phyloP scores from a whole-genome alignment of 345 rosid genomes.

The Populus ilicifolia region DNA sequence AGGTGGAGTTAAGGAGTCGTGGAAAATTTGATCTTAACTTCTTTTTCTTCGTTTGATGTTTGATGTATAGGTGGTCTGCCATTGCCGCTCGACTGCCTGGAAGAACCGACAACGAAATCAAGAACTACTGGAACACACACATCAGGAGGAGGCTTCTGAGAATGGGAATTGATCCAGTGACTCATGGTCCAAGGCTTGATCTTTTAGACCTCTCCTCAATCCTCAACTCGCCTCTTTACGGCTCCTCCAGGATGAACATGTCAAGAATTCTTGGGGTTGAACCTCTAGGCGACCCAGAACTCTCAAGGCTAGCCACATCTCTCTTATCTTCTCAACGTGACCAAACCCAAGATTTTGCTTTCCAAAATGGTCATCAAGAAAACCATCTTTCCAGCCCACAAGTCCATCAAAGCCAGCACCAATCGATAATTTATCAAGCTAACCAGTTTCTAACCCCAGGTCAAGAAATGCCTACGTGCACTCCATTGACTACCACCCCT shows the following conservation, averaged over 20 bases:
- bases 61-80: constrained; percentile 21
- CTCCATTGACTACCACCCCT: constrained; percentile 14
- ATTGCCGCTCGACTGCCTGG: constrained; percentile 27
- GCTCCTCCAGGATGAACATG: constrained; percentile 5
- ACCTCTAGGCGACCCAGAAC: constrained; percentile 27
- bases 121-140: constrained; percentile 32
- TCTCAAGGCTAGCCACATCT: constrained; percentile 41
- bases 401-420: constrained; percentile 24
- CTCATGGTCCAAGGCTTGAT: constrained; percentile 24
- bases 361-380: constrained; percentile 28
- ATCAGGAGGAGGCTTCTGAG: constrained; percentile 20
- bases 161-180: constrained; percentile 29
- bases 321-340: constrained; percentile 26
- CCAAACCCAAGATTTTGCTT: constrained; percentile 14
- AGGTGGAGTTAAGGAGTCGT: too few relatives aligned
- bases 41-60: neutral
- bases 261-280: constrained; percentile 16
- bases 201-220: constrained; percentile 22
- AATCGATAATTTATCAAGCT: constrained; percentile 18
- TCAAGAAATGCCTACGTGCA: constrained; percentile 37
- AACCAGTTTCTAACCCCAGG: constrained; percentile 26
- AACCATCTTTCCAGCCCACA: constrained; percentile 31
- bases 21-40: neutral
- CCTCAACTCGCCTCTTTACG: constrained; percentile 14
- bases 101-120: constrained; percentile 27